A percentile compares a stretch with the other conserved stretches of the same genome.
These are phyloP conservation scores for Tricladium varicosporioides DNA, from an alignment of 2,329 filamentous ascomycete species.

Conservation along the genomic window DNA sequence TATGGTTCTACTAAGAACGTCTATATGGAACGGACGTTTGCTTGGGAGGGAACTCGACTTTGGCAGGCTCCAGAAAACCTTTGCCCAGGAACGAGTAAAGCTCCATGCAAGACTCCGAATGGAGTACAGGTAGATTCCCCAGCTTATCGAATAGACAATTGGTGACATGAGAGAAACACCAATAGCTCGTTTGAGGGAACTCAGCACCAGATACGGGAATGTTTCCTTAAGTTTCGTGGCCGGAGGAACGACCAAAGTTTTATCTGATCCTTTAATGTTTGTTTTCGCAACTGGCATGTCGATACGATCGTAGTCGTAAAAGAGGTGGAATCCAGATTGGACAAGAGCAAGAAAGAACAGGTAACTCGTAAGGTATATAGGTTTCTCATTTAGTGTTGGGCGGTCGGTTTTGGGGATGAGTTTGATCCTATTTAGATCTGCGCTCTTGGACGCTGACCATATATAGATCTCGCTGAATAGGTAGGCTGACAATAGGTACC, in stretches of 20 bases:
- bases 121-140: constrained; percentile 60
- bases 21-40: constrained; percentile 56
- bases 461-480: constrained; percentile 81
- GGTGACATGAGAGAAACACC: constrained; percentile 41
- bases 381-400: constrained; percentile 78
- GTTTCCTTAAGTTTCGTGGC: constrained; percentile 37
- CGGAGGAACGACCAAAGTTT: constrained; percentile 37
- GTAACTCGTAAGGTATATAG: constrained; percentile 74
- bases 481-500: constrained; percentile 76
- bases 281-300: constrained; percentile 40
- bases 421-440: constrained; percentile 71
- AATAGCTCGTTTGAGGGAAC: constrained; percentile 33
- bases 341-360: constrained; percentile 65
- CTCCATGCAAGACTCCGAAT: constrained; percentile 66
- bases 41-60: constrained; percentile 63
- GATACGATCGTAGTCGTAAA: constrained; percentile 66
- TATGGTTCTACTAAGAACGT: constrained; percentile 54
- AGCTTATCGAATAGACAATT: constrained; percentile 41
- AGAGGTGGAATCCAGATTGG: constrained; percentile 71
- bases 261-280: constrained; percentile 33
- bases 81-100: constrained; percentile 67
- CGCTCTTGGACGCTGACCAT: constrained; percentile 59
- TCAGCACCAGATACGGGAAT: constrained; percentile 35
- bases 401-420: constrained; percentile 68
- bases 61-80: constrained; percentile 73